Evolutionary conservation across 2,329 filamentous ascomycete genomes (phyloP).

Genomic region (Sphaerulina musiva): DNA sequence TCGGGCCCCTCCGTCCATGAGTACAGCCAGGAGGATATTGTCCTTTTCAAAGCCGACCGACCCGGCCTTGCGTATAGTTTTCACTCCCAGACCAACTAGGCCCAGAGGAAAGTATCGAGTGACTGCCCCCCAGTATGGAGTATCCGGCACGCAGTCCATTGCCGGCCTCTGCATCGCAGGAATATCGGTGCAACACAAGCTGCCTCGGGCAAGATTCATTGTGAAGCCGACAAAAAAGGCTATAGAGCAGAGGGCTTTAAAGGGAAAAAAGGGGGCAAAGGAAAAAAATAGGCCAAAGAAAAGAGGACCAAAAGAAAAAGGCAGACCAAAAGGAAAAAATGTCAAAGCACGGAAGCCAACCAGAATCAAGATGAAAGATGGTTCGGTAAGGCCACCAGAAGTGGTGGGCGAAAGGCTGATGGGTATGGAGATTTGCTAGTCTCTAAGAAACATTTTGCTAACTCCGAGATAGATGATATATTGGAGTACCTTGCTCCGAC

Average conservation of each 20-base stretch:
- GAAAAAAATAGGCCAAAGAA: neutral
- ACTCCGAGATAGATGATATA: slow-evolving; percentile 53
- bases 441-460: neutral
- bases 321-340: neutral
- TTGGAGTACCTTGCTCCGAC: slow-evolving; percentile 62
- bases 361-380: neutral
- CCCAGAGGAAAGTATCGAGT: too few species aligned
- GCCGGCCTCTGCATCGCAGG: neutral
- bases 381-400: slow-evolving; percentile 8
- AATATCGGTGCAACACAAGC: neutral
- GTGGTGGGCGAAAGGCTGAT: slow-evolving; percentile 22
- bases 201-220: too few species aligned
- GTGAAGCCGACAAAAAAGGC: neutral
- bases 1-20: neutral
- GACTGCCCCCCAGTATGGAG: too few species aligned
- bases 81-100: neutral
- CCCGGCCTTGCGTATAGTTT: neutral
- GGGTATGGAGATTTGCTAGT: slow-evolving; percentile 11
- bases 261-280: neutral
- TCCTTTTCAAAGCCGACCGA: neutral
- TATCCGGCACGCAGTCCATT: neutral
- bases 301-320: neutral
- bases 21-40: neutral
- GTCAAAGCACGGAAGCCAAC: too few species aligned
- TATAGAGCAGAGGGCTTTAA: neutral